Evolutionary conservation across 495 filamentous ascomycete genomes (phyloP), one percentile per base, ranked within the genome.

Genomic region (Tuber borchii): DNA sequence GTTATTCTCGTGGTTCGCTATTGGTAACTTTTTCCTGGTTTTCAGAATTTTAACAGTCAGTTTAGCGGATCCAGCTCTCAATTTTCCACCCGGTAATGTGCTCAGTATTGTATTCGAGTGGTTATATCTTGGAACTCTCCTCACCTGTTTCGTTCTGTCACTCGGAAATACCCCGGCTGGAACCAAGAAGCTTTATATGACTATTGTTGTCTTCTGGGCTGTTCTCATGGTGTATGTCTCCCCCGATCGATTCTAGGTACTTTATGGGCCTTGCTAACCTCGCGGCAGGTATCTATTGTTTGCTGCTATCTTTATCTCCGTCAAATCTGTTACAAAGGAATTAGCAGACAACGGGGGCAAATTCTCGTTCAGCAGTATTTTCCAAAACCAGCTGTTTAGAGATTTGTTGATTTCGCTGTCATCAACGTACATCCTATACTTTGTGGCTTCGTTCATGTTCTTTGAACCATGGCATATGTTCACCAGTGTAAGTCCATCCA

Each of bases 381-480:
- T 97, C 83, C 90, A 89, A 77, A 97, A 98, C 85, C 86, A 90
- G 71, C 87, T 95, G 69, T 98, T 99, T 87, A 94, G 94, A 84
- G 95, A 93, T 37, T 88, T 99, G 69, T 93, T 99, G 79, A 89
- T 99, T 22, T 97, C 93, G 1, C 88, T 97, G 77, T 87, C 90
- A 45, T 95, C 94, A 3, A 99, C 96, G 43, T 99, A 97, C 85
- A 86, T 95, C 78, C 91, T 99, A 82, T 99, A 94, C 90, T 90
- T 99, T 72, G 83, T 98, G 56, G 91, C 93, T 6, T 97, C 94
- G 19, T 88, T 99, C 77, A 87, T 98, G 79, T 98, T 98, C 89
- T 90, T 99, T 84, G 96, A 99, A 83, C 96, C 96, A 2, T 99
- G 94, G 94, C 96, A 99, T 84, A 97, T 99, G 93, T 88, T 97